A percentile compares a stretch with the other conserved stretches of the same genome.
Conservation (phyloP, 306 rosid species). For the Vigna trinervia region DNA sequence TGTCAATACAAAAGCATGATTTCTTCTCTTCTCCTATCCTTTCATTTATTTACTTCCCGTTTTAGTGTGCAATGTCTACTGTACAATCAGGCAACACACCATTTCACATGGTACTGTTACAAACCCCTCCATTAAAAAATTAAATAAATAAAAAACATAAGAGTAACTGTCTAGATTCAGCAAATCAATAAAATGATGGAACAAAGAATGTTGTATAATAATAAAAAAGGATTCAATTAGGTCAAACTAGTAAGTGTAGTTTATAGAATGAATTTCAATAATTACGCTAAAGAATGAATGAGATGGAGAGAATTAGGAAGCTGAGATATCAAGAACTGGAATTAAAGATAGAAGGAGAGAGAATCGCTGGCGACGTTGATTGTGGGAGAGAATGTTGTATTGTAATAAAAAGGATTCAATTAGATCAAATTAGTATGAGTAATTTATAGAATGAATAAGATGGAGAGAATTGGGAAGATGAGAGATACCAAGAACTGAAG, state of each 20-base stretch:
- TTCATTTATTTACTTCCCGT: not conserved
- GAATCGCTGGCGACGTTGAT: not conserved
- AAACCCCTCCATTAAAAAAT: constrained; percentile 8
- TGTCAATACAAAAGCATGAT: not conserved
- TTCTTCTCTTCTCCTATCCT: not conserved
- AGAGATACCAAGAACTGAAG: not conserved
- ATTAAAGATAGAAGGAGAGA: not conserved
- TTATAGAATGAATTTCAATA: not conserved
- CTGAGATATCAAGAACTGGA: not conserved
- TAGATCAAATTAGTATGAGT: constrained; percentile 1
- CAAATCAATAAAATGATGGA: not conserved
- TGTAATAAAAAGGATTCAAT: not conserved
- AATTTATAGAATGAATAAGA: not conserved
- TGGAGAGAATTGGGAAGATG: not conserved
- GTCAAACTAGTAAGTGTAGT: not conserved
- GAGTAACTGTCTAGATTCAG: not conserved
- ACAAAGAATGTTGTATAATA: not conserved
- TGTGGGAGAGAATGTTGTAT: not conserved
- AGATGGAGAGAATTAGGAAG: not conserved
- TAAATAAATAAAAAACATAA: not conserved
- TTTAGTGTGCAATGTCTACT: not conserved
- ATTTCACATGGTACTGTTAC: not conserved
- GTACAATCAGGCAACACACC: not conserved
- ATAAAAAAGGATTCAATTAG: not conserved
- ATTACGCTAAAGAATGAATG: not conserved